phyloP scores from a whole-genome alignment of 2,329 filamentous ascomycete species.

The Aureobasidium mangrovei region DNA sequence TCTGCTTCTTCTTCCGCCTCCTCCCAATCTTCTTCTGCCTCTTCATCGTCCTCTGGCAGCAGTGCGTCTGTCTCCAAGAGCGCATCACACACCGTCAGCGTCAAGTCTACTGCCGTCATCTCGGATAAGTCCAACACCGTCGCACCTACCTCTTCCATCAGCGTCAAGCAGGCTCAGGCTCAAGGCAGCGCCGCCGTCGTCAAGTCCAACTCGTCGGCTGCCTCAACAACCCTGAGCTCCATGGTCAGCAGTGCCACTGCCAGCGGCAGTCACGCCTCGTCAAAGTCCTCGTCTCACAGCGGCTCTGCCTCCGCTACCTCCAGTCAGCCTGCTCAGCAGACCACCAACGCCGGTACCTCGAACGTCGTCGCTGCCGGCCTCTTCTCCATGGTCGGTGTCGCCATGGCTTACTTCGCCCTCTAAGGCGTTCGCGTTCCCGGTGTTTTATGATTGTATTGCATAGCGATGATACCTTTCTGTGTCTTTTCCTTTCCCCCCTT shows the following conservation, averaged over 20 bases:
- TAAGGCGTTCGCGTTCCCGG: background rate
- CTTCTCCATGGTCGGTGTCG: background rate
- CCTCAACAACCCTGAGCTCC: background rate
- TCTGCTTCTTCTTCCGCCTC: background rate
- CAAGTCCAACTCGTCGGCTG: background rate
- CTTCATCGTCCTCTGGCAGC: background rate
- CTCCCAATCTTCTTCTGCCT: background rate
- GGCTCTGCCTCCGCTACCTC: background rate
- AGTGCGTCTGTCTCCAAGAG: background rate
- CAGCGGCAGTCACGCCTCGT: background rate
- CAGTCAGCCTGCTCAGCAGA: constrained; percentile 2
- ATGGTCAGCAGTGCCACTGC: background rate
- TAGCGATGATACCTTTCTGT: background rate
- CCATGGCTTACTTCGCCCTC: constrained; percentile 2
- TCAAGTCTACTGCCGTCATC: constrained; percentile 6
- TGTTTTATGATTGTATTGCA: background rate
- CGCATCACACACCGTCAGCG: background rate
- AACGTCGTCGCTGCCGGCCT: constrained; percentile 1
- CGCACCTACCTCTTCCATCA: constrained; percentile 3
- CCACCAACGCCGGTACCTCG: background rate
- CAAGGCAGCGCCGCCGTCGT: constrained; percentile 4
- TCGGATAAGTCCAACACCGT: constrained; percentile 1
- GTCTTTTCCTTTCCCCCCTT: background rate
- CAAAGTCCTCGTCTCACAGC: background rate
- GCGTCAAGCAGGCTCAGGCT: constrained; percentile 7